phyloP scores from a whole-genome alignment of 345 rosid species.

The Citrus inodora region DNA sequence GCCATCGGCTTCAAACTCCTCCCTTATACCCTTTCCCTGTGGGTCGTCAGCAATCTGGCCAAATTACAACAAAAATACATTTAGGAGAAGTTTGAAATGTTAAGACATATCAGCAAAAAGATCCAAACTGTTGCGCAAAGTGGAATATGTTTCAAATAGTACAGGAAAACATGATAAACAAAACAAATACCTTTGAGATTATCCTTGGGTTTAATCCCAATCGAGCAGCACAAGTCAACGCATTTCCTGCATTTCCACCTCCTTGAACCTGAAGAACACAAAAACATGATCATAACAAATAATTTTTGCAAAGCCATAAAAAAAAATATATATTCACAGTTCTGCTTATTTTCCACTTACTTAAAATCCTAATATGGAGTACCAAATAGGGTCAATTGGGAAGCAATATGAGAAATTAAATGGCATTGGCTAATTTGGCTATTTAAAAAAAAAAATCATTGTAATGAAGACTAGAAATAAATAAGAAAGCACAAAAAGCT shows the following conservation, averaged over 20 bases:
- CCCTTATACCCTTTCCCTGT: constrained; percentile 48
- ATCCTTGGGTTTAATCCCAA: constrained; percentile 57
- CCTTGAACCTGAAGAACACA: constrained; percentile 49
- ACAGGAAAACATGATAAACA: background rate
- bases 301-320: background rate
- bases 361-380: background rate
- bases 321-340: background rate
- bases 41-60: constrained; percentile 51
- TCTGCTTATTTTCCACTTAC: background rate
- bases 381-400: background rate
- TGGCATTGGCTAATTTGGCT: background rate
- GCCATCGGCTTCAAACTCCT: constrained; percentile 56
- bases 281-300: background rate
- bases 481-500: background rate
- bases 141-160: background rate
- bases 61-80: background rate
- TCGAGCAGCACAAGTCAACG: constrained; percentile 59
- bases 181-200: constrained; percentile 47
- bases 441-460: too few relatives aligned
- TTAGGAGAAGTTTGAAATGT: background rate
- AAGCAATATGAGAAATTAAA: background rate
- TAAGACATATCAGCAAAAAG: background rate
- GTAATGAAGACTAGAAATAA: background rate
- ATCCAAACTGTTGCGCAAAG: background rate
- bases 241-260: constrained; percentile 76